These are phyloP conservation scores for Blastobotrys capitulatus DNA, from an alignment of 1,139 yeast species.

Conservation along the genomic window DNA sequence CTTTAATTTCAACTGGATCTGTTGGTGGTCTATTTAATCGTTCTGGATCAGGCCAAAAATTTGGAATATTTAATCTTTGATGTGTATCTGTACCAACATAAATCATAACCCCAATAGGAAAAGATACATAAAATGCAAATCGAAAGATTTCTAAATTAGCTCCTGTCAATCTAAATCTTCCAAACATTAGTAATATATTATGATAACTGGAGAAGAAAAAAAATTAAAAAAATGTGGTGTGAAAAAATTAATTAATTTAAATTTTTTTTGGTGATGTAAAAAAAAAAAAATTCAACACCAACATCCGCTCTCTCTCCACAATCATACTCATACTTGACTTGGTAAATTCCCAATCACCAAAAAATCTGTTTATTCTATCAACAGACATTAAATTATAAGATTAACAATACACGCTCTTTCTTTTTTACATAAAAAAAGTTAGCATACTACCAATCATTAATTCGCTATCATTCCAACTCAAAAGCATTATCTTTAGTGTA, in stretches of 20 bases:
- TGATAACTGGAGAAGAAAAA: neutral
- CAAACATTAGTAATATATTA: slow-evolving; percentile 6
- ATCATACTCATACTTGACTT: no score
- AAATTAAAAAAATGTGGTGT: neutral
- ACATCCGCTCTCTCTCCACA: no score
- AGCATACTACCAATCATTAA: no score
- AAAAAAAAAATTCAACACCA: slow-evolving; percentile 1
- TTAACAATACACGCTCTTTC: no score
- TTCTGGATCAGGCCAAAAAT: slow-evolving; percentile 96
- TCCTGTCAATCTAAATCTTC: slow-evolving; percentile 24
- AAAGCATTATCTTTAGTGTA: no score
- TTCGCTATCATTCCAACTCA: no score
- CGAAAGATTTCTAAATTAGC: slow-evolving; percentile 57
- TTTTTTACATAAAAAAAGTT: no score
- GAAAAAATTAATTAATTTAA: no score
- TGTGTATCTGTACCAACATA: slow-evolving; percentile 90
- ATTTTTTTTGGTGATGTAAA: neutral
- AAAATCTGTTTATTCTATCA: no score
- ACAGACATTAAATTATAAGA: no score
- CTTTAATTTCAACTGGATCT: slow-evolving; percentile 86
- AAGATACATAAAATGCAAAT: slow-evolving; percentile 77
- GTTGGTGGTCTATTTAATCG: slow-evolving; percentile 87
- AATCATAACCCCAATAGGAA: slow-evolving; percentile 87
- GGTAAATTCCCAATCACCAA: no score
- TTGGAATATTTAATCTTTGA: slow-evolving; percentile 83